A percentile compares a stretch with the other conserved stretches of the same genome.
Conservation (phyloP, 257 asterid genomes). For the Solanum piurae region DNA sequence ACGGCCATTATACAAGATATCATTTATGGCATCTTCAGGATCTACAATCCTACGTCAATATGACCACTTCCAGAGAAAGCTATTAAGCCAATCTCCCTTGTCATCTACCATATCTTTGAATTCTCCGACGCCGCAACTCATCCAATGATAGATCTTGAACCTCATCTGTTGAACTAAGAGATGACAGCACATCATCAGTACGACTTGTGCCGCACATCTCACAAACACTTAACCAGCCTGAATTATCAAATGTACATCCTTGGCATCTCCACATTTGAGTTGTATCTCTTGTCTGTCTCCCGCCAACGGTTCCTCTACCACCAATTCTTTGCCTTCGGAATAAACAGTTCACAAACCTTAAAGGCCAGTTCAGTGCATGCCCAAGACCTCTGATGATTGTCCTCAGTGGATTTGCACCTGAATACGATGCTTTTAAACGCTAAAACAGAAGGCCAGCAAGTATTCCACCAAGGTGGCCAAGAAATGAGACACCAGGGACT, state of each 20-base stretch:
- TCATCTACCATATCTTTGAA: conserved; percentile 48
- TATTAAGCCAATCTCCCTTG: neutral
- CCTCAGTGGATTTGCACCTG: conserved; percentile 37
- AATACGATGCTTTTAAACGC: conserved; percentile 21
- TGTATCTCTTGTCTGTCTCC: conserved; percentile 6
- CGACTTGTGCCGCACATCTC: conserved; percentile 65
- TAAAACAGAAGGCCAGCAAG: conserved; percentile 70
- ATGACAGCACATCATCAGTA: neutral
- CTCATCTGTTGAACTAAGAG: neutral
- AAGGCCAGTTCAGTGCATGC: conserved; percentile 48
- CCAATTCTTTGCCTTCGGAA: conserved; percentile 14
- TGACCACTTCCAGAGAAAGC: neutral
- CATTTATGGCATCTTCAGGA: neutral
- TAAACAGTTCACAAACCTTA: conserved; percentile 21
- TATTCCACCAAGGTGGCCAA: conserved; percentile 86
- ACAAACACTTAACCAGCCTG: conserved; percentile 29
- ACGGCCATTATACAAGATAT: neutral
- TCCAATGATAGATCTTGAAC: conserved; percentile 31
- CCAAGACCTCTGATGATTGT: conserved; percentile 30
- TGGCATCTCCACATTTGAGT: conserved; percentile 60
- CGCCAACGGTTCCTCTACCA: conserved; percentile 52
- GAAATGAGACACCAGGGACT: conserved; percentile 84
- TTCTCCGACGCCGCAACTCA: conserved; percentile 54
- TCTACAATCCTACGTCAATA: neutral
- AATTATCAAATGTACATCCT: conserved; percentile 69